A percentile compares a stretch with the other conserved stretches of the same genome.
Conservation (phyloP, 2,329 filamentous ascomycete species). For the Stachybotrys elegans region DNA sequence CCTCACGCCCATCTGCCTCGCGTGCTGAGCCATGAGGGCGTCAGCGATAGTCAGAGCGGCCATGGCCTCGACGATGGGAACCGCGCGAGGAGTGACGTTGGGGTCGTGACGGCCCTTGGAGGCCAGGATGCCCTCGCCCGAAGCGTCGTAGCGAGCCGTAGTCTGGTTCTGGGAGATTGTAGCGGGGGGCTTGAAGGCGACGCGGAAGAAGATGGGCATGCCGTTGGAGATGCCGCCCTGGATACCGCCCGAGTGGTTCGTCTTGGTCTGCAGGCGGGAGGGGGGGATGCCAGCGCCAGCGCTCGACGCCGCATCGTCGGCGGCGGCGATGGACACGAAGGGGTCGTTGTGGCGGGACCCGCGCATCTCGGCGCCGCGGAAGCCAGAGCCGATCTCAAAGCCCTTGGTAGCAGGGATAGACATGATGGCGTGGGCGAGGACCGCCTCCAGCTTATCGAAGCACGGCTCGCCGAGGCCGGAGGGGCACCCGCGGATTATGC, state of each 20-base stretch:
- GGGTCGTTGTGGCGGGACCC: constrained; percentile 91
- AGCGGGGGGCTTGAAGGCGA: constrained; percentile 91
- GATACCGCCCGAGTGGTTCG: constrained; percentile 92
- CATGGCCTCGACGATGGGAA: constrained; percentile 91
- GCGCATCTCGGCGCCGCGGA: constrained; percentile 77
- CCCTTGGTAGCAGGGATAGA: constrained; percentile 93
- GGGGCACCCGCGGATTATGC: constrained; percentile 82
- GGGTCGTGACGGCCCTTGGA: constrained; percentile 95
- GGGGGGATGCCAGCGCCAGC: constrained; percentile 35
- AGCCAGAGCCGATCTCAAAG: constrained; percentile 93
- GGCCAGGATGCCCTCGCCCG: constrained; percentile 67
- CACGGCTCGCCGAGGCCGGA: constrained; percentile 85
- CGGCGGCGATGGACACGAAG: constrained; percentile 26
- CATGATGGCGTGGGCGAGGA: constrained; percentile 88
- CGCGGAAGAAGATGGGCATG: constrained; percentile 87
- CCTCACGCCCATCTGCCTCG: constrained; percentile 13
- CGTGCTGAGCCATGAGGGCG: constrained; percentile 68
- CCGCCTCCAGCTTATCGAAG: constrained; percentile 94
- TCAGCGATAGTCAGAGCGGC: constrained; percentile 83
- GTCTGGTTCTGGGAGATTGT: constrained; percentile 87
- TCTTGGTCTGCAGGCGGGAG: constrained; percentile 68
- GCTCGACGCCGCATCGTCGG: constrained; percentile 35
- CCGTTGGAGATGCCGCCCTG: constrained; percentile 96
- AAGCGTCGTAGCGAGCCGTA: constrained; percentile 74
- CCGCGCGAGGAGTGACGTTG: constrained; percentile 81